Percentiles rank a stretch among this genome's conserved stretches.
These are phyloP conservation scores for Saccharum officinarum DNA, from an alignment of 176 grass and related monocot genomes.

Conservation along the genomic window DNA sequence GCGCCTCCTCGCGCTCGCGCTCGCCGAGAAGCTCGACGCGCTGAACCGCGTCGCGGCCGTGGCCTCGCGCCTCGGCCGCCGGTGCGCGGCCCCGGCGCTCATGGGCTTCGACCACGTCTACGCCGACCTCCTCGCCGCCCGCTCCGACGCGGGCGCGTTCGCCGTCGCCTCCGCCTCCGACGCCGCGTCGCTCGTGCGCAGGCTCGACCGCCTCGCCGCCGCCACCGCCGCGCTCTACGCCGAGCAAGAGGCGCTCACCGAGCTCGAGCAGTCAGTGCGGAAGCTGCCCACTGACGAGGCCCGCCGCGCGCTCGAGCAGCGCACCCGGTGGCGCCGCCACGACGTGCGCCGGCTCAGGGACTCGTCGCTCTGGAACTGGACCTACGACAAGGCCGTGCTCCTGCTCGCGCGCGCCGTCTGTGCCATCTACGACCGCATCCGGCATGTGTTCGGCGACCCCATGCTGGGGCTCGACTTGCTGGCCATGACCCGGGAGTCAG, in stretches of 20 bases:
- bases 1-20: slow-evolving; percentile 70
- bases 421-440: slow-evolving; percentile 64
- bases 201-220: slow-evolving; percentile 79
- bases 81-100: slow-evolving; percentile 65
- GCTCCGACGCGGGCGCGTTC: slow-evolving; percentile 45
- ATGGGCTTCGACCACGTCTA: slow-evolving; percentile 92
- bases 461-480: slow-evolving; percentile 59
- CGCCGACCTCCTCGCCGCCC: slow-evolving; percentile 78
- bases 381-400: slow-evolving; percentile 81
- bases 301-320: slow-evolving; percentile 66
- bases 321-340: slow-evolving; percentile 73
- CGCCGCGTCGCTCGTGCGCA: slow-evolving; percentile 61
- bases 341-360: slow-evolving; percentile 69
- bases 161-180: slow-evolving; percentile 39
- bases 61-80: slow-evolving; percentile 69
- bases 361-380: slow-evolving; percentile 85
- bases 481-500: slow-evolving; percentile 5
- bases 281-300: slow-evolving; percentile 74
- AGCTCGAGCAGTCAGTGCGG: slow-evolving; percentile 72
- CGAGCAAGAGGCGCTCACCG: slow-evolving; percentile 70
- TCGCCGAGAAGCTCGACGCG: slow-evolving; percentile 90
- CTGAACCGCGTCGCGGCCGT: slow-evolving; percentile 84
- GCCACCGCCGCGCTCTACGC: slow-evolving; percentile 78
- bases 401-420: slow-evolving; percentile 80
- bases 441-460: slow-evolving; percentile 77